phyloP scores from a whole-genome alignment of 768 basidiomycete species.

The Termitomyces sp. region DNA sequence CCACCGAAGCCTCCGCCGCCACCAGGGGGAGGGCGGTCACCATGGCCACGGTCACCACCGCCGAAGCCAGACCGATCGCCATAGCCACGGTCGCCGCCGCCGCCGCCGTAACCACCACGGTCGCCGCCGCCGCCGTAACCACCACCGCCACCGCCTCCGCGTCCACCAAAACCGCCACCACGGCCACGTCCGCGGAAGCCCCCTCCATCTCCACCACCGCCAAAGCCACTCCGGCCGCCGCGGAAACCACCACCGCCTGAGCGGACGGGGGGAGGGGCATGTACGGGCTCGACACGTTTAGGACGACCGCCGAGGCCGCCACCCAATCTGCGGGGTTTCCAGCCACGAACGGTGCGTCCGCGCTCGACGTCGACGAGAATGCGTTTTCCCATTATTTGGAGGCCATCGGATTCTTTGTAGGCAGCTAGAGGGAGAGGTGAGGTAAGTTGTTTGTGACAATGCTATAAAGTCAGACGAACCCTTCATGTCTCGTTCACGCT shows the following conservation, averaged over 20 bases:
- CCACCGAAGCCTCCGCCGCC: no score
- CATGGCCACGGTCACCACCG: slow-evolving; percentile 25
- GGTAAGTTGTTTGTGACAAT: background rate
- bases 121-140: slow-evolving; percentile 46
- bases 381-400: slow-evolving; percentile 93
- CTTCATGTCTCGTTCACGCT: slow-evolving; percentile 99
- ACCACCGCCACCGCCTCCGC: slow-evolving; percentile 41
- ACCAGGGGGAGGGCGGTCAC: slow-evolving; percentile 33
- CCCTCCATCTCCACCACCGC: slow-evolving; percentile 36
- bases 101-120: slow-evolving; percentile 37
- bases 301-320: slow-evolving; percentile 99
- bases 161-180: slow-evolving; percentile 30
- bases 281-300: slow-evolving; percentile 57
- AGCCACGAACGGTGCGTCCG: slow-evolving; percentile 94
- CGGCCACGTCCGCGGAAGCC: slow-evolving; percentile 34
- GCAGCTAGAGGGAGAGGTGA: slow-evolving; percentile 48
- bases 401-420: slow-evolving; percentile 97
- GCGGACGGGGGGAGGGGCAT: slow-evolving; percentile 26
- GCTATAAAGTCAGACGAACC: slow-evolving; percentile 36
- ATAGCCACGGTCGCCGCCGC: slow-evolving; percentile 38
- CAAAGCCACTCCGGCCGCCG: slow-evolving; percentile 29
- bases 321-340: slow-evolving; percentile 95
- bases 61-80: slow-evolving; percentile 28
- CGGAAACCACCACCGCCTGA: slow-evolving; percentile 32
- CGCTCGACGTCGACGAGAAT: slow-evolving; percentile 98